Conservation (phyloP, 306 rosid genomes). For the Cucumis hystrix region DNA sequence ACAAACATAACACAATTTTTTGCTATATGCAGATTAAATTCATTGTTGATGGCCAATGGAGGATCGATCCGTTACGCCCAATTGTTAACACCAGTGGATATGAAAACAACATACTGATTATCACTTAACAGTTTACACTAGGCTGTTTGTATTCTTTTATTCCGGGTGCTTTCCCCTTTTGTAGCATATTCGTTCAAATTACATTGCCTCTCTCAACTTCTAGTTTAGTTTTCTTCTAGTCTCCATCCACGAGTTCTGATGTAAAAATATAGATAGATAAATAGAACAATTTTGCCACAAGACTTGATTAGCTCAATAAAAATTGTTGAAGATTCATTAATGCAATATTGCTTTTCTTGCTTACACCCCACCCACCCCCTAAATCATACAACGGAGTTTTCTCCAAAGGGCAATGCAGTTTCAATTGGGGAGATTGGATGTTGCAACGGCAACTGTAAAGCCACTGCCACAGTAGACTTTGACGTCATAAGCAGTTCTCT, state of each 20-base stretch:
- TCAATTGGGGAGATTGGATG: not conserved
- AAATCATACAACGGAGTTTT: not conserved
- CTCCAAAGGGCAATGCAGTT: not conserved
- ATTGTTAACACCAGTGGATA: constrained; percentile 35
- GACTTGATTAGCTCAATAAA: not conserved
- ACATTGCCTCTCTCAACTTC: not conserved
- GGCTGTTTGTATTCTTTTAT: not conserved
- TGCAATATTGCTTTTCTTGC: not conserved
- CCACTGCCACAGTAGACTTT: constrained; percentile 82
- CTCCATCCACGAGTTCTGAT: not conserved
- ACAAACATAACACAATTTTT: not conserved
- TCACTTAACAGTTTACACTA: constrained; percentile 15
- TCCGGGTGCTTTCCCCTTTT: not conserved
- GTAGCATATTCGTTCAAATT: not conserved
- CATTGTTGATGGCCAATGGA: constrained; percentile 93
- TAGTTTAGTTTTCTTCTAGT: not conserved
- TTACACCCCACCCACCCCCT: too few relatives aligned
- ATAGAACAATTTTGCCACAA: not conserved
- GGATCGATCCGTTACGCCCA: constrained; percentile 69
- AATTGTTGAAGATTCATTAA: not conserved
- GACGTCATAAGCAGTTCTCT: constrained; percentile 13
- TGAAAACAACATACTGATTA: constrained; percentile 51
- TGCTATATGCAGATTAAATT: constrained; percentile 55
- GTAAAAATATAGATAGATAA: not conserved
- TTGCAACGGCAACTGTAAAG: constrained; percentile 46